Evolutionary conservation across 148 eudicot species (phyloP).

Genomic region (Arbutus unedo): DNA sequence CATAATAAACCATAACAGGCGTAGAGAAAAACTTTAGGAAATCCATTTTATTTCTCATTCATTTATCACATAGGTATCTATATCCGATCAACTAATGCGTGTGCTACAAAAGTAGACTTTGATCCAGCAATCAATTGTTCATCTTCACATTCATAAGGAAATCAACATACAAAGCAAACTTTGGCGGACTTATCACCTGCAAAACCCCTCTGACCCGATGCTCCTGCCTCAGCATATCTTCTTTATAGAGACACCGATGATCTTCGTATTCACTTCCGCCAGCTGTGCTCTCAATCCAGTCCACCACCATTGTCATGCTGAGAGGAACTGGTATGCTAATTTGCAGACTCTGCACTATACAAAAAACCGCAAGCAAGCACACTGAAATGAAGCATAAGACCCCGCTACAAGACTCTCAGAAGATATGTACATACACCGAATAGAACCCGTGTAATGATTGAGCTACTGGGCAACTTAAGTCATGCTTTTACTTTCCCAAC

Average conservation of each 20-base stretch:
- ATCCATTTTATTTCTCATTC: constrained; percentile 16
- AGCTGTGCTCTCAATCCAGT: constrained; percentile 23
- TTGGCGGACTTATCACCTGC: constrained; percentile 26
- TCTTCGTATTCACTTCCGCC: constrained; percentile 13
- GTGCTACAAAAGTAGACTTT: constrained; percentile 32
- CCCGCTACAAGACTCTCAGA: constrained; percentile 22
- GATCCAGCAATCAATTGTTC: constrained; percentile 16
- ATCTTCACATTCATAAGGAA: constrained; percentile 28
- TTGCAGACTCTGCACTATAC: constrained; percentile 33
- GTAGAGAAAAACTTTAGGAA: background rate
- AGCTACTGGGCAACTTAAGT: constrained; percentile 22
- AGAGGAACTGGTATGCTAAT: constrained; percentile 25
- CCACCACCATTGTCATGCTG: constrained; percentile 29
- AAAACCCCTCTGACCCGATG: constrained; percentile 21
- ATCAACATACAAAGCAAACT: constrained; percentile 27
- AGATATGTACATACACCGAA: constrained; percentile 37
- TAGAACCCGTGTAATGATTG: constrained; percentile 26
- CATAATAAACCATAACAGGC: background rate
- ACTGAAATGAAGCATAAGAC: constrained; percentile 38
- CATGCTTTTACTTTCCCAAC: constrained; percentile 13
- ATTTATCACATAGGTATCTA: constrained; percentile 17
- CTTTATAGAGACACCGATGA: constrained; percentile 12
- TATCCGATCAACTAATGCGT: constrained; percentile 22
- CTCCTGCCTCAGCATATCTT: constrained; percentile 14
- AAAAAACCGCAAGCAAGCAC: constrained; percentile 39